Percentiles rank a stretch among this genome's conserved stretches.
phyloP scores from a whole-genome alignment of 768 basidiomycete species.

The Jaapia argillacea region DNA sequence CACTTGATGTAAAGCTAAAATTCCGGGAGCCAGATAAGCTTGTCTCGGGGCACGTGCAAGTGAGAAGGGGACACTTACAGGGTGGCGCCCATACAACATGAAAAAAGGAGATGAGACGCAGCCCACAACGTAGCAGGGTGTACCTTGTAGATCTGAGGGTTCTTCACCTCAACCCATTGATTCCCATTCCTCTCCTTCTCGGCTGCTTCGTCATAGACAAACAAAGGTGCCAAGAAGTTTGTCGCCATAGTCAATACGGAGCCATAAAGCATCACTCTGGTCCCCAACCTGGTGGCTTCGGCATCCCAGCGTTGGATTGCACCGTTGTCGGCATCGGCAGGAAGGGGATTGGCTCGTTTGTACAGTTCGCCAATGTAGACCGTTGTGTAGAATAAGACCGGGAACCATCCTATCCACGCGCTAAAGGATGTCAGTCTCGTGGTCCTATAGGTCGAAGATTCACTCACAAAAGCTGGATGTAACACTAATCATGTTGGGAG shows the following conservation, averaged over 20 bases:
- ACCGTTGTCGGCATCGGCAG: conserved; percentile 15
- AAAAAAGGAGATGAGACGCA: conserved; percentile 63
- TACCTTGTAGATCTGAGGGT: conserved; percentile 40
- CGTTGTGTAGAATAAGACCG: conserved; percentile 80
- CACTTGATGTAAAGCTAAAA: conserved; percentile 58
- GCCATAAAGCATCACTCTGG: conserved; percentile 74
- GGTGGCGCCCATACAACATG: conserved; percentile 69
- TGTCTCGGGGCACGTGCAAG: conserved; percentile 26
- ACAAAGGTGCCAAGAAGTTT: conserved; percentile 63
- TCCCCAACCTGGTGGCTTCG: conserved; percentile 75
- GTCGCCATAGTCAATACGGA: conserved; percentile 56
- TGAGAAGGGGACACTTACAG: conserved; percentile 47
- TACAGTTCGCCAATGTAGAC: conserved; percentile 86
- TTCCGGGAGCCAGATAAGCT: conserved; percentile 18
- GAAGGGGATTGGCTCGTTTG: conserved; percentile 33
- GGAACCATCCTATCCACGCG: conserved; percentile 89
- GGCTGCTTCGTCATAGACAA: conserved; percentile 26
- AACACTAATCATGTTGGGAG: conserved; percentile 38
- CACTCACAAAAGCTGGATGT: conserved; percentile 73
- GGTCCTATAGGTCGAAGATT: neutral
- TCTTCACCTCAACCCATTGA: neutral
- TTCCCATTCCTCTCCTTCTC: too few species aligned
- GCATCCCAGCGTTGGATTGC: conserved; percentile 36
- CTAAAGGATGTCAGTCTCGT: conserved; percentile 23
- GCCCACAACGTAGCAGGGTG: conserved; percentile 73